Conservation (phyloP, 2,329 filamentous ascomycete species). For the Fusarium sulawesiense region DNA sequence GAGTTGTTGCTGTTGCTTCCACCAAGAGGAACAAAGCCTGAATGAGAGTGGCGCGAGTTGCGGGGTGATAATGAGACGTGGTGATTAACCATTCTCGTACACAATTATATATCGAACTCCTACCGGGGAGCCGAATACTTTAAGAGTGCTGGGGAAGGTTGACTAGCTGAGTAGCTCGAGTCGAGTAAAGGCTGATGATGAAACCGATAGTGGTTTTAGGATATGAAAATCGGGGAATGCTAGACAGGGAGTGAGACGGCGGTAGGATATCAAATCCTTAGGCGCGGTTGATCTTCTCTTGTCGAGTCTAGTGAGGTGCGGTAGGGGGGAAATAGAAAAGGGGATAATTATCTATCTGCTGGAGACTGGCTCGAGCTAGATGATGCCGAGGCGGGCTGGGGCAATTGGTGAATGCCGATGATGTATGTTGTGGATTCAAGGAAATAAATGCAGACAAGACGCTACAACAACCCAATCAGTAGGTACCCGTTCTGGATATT, state of each 20-base stretch:
- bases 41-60: slow-evolving; percentile 52
- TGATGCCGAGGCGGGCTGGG: slow-evolving; percentile 27
- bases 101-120: slow-evolving; percentile 34
- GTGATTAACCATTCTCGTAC: slow-evolving; percentile 44
- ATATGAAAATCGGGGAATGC: slow-evolving; percentile 19
- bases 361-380: slow-evolving; percentile 44
- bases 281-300: slow-evolving; percentile 25
- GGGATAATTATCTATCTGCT: slow-evolving; percentile 23
- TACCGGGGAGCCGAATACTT: slow-evolving; percentile 39
- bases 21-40: slow-evolving; percentile 60
- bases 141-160: slow-evolving; percentile 25
- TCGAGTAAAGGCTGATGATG: slow-evolving; percentile 21
- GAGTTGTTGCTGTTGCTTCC: slow-evolving; percentile 43
- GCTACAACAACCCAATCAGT: slow-evolving; percentile 23
- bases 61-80: slow-evolving; percentile 52
- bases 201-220: slow-evolving; percentile 39
- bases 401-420: slow-evolving; percentile 35
- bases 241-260: slow-evolving; percentile 31
- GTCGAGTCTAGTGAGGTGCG: slow-evolving; percentile 6
- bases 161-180: slow-evolving; percentile 11
- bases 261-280: slow-evolving; percentile 45
- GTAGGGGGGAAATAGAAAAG: slow-evolving; percentile 18
- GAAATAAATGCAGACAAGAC: slow-evolving; percentile 36
- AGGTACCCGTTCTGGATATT: not conserved
- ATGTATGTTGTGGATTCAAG: slow-evolving; percentile 33